Evolutionary conservation across 1,284 basidiomycete genomes (phyloP).

Genomic region (Fistulinella cinereoalba): DNA sequence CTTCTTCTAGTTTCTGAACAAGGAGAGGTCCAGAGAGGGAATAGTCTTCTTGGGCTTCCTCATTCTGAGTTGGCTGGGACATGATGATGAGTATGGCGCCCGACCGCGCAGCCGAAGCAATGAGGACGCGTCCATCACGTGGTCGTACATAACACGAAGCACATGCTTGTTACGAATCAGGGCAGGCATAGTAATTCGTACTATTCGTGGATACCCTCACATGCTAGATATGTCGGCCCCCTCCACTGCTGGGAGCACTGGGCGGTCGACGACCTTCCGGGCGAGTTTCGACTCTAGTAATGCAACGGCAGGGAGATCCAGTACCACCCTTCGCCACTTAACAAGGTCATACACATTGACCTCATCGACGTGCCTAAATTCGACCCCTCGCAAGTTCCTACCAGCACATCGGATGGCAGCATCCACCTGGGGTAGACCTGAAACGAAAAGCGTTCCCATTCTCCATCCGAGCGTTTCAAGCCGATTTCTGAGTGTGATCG

Average conservation of each 20-base stretch:
- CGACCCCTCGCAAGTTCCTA: slow-evolving; percentile 62
- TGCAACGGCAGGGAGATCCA: slow-evolving; percentile 71
- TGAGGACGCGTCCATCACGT: slow-evolving; percentile 33
- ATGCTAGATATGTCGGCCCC: slow-evolving; percentile 1
- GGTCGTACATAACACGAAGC: slow-evolving; percentile 16
- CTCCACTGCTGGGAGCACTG: slow-evolving; percentile 4
- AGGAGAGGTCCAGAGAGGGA: slow-evolving; percentile 76
- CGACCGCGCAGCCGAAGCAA: background rate
- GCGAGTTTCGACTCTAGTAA: slow-evolving; percentile 61
- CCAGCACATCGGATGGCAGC: slow-evolving; percentile 54
- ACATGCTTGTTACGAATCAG: slow-evolving; percentile 7
- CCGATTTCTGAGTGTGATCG: slow-evolving; percentile 55
- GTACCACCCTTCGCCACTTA: slow-evolving; percentile 68
- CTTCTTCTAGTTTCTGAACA: slow-evolving; percentile 84
- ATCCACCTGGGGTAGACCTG: slow-evolving; percentile 58
- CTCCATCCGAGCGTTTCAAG: slow-evolving; percentile 61
- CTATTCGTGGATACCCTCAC: too few relatives aligned
- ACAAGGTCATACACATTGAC: slow-evolving; percentile 76
- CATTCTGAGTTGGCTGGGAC: slow-evolving; percentile 49
- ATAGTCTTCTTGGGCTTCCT: slow-evolving; percentile 53
- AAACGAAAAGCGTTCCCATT: slow-evolving; percentile 67
- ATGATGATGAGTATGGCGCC: slow-evolving; percentile 33
- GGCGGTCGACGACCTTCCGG: slow-evolving; percentile 8
- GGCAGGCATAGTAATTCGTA: too few relatives aligned
- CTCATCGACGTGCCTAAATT: slow-evolving; percentile 60